Base-by-base conservation (phyloP, 1,139 yeast genomes). In the Petasospora fabianii region DNA sequence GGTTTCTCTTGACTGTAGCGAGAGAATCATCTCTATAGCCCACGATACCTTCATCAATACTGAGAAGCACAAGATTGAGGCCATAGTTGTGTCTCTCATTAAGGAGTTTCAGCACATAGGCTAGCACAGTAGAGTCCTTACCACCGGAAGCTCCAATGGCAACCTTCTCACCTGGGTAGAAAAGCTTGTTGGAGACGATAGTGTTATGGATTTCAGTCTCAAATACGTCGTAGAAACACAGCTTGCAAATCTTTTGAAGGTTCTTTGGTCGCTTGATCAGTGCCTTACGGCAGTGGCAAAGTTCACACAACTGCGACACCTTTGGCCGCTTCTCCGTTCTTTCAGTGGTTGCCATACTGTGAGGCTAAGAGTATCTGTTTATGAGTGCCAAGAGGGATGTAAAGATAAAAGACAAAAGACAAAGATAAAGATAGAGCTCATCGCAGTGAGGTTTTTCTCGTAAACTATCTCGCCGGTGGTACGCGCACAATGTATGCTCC, bases 101-200 rank as follows among this genome's bases (percentile, higher is more conserved):
- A 45, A 94, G 66, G 0, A 92, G 77, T 57, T 88, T 92, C 64
- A 94, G 65, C 1, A 94, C 77, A 35, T 92, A 80, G 0, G 98
- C 98, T 27, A 94, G 65, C 1, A 94, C 98, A 0, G 98, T 94
- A 5, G 97, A 87, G 59, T 94, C 99, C 56, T 94, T 94, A 36
- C 99, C 99, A 18, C 99, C 99, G 1, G 96, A 86, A 0, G 98
- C 98, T 12, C 99, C 98, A 20, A 94, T 90, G 13, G 97, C 98
- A 2, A 94, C 92, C 27, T 68, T 73, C 56, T 94, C 98, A 13
- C 97, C 97, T 1, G 68, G 71, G 24, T 76, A 60, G 55, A 94
- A 94, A 34, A 94, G 71, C 1, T 77, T 68, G 39, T 84, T 81
- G 33, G 76, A 70, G 10, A 71, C 68, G 38, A 94, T 90, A 6